These are phyloP conservation scores for Saccharomyces uvarum DNA, from an alignment of 1,139 yeast genomes.

Conservation along the genomic window DNA sequence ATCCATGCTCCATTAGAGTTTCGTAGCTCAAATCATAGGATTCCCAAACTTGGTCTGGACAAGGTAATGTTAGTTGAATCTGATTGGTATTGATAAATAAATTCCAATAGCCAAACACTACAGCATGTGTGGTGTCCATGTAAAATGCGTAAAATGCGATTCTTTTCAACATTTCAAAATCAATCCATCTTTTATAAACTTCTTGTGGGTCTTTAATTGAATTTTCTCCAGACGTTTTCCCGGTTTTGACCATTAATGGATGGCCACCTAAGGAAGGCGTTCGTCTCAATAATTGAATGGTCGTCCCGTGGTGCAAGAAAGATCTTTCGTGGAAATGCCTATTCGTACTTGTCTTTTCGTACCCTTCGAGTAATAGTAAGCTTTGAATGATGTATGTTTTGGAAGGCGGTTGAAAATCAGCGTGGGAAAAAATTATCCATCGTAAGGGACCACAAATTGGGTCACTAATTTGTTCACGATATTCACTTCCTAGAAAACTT, in stretches of 20 bases:
- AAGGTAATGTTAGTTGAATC: constrained; percentile 67
- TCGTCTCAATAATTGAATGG: constrained; percentile 63
- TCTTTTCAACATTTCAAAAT: constrained; percentile 68
- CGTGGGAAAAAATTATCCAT: constrained; percentile 51
- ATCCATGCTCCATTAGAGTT: constrained; percentile 21
- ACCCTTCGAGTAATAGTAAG: constrained; percentile 53
- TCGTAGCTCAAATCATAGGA: constrained; percentile 32
- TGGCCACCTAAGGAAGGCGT: constrained; percentile 70
- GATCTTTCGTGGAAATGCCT: constrained; percentile 65
- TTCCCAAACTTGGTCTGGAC: constrained; percentile 77
- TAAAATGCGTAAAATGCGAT: constrained; percentile 75
- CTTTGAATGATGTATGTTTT: constrained; percentile 62
- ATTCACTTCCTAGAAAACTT: constrained; percentile 33
- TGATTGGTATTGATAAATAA: constrained; percentile 56
- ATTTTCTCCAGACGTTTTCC: constrained; percentile 9
- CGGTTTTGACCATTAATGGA: constrained; percentile 38
- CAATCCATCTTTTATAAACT: constrained; percentile 60
- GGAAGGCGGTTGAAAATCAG: constrained; percentile 52
- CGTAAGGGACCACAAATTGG: constrained; percentile 56
- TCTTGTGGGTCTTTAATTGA: constrained; percentile 32
- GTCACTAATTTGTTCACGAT: constrained; percentile 33
- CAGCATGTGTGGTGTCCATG: constrained; percentile 72
- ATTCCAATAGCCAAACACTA: constrained; percentile 68
- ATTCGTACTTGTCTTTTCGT: constrained; percentile 55
- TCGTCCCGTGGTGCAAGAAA: constrained; percentile 69